Evolutionary conservation across 768 basidiomycete species (phyloP).

Genomic region (Phallus indusiatus): DNA sequence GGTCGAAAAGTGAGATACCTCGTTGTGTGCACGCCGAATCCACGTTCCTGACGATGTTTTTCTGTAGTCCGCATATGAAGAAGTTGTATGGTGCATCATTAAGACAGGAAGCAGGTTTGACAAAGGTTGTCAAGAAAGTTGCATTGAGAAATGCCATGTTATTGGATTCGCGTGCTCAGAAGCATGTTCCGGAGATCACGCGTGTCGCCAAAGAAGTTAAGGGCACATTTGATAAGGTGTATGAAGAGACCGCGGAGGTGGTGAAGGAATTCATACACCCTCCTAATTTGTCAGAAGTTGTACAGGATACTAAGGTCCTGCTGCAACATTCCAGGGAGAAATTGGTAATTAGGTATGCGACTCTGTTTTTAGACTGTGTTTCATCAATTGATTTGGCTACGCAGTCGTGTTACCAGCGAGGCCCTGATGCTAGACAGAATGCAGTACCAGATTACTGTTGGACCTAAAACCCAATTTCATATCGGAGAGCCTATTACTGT

Average conservation of each 20-base stretch:
- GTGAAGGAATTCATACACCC: constrained; percentile 90
- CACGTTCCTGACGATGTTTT: neutral
- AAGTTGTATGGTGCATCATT: constrained; percentile 90
- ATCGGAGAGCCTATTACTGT: constrained; percentile 86
- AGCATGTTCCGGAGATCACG: constrained; percentile 74
- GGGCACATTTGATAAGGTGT: constrained; percentile 92
- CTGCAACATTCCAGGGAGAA: constrained; percentile 86
- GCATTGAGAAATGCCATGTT: constrained; percentile 74
- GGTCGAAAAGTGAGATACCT: constrained; percentile 77
- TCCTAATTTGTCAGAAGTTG: constrained; percentile 79
- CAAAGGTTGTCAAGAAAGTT: constrained; percentile 94
- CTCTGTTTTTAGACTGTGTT: neutral
- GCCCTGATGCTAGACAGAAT: constrained; percentile 69
- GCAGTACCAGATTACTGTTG: constrained; percentile 63
- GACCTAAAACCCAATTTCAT: constrained; percentile 60
- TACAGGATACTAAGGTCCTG: constrained; percentile 87
- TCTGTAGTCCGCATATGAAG: constrained; percentile 88
- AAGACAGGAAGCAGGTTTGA: constrained; percentile 92
- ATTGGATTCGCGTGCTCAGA: constrained; percentile 66
- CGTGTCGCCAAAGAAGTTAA: constrained; percentile 85
- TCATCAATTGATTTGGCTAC: constrained; percentile 4
- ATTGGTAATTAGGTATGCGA: constrained; percentile 80
- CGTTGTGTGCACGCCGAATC: neutral
- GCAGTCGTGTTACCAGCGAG: constrained; percentile 73
- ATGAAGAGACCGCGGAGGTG: constrained; percentile 85